phyloP scores from a whole-genome alignment of 805 yeast species.

The Millerozyma acaciae region DNA sequence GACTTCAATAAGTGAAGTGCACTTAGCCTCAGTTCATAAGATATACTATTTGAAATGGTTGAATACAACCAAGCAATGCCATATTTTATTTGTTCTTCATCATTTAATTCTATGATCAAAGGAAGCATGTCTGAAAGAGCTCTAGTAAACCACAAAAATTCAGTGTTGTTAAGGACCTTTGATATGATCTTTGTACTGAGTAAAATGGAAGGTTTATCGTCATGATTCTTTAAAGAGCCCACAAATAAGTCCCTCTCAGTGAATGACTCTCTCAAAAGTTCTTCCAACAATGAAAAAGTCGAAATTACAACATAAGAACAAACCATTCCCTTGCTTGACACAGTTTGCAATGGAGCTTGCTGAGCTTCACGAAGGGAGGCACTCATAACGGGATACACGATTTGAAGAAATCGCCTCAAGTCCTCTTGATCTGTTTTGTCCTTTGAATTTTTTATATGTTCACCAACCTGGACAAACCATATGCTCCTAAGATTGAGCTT shows the following conservation, averaged over 20 bases:
- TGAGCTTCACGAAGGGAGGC: constrained; percentile 39
- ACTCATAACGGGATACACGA: constrained; percentile 17
- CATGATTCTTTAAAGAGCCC: constrained; percentile 31
- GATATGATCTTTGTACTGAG: constrained; percentile 45
- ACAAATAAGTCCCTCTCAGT: constrained; percentile 23
- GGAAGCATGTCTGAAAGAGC: constrained; percentile 37
- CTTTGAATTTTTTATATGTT: constrained; percentile 15
- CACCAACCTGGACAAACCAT: constrained; percentile 61
- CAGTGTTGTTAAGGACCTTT: constrained; percentile 44
- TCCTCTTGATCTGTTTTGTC: constrained; percentile 5
- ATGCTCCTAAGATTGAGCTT: constrained; percentile 57
- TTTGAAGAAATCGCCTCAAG: constrained; percentile 10
- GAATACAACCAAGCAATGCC: constrained; percentile 52
- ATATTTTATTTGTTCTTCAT: constrained; percentile 17
- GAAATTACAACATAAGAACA: constrained; percentile 50
- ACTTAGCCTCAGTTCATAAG: constrained; percentile 32
- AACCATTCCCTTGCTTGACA: constrained; percentile 48
- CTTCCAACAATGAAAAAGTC: constrained; percentile 2
- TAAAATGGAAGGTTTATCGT: constrained; percentile 46
- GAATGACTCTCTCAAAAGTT: not conserved
- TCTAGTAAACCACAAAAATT: constrained; percentile 50
- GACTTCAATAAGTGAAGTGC: too few relatives aligned
- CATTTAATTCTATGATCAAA: constrained; percentile 10
- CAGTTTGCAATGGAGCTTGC: constrained; percentile 50
- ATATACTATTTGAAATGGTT: constrained; percentile 38